Base-by-base conservation (phyloP, 352 stramenopile species). In the Phytopythium boreale region DNA sequence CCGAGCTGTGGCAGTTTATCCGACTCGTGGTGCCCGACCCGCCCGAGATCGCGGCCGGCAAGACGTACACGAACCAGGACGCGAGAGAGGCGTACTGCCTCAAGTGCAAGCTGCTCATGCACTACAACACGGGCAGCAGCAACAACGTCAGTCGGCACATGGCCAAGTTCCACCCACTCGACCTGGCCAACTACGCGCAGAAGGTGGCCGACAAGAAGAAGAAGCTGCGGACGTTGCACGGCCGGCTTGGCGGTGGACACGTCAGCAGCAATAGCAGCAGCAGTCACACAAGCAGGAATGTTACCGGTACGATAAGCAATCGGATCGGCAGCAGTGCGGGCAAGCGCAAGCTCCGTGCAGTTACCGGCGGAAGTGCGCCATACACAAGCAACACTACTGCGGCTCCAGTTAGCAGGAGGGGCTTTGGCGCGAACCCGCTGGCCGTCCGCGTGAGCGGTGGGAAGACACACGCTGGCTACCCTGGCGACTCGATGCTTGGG, bases 91-190 rank as follows among this genome's bases (percentile, higher is more conserved):
- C 76, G 43, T 84, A 80, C 50, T 84, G 76, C 46, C 69, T 84
- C 29, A 84, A 84, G 56, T 84, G 76, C 68, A 81, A 84, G 63
- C 76, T 72, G 20, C 70, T 77, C 41, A 84, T 84, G 76, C 76
- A 81, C 59, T 84, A 84, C 59, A 81, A 84, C 52, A 84, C 76
- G 5, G 72, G 73, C 46, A 84, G 73, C 57, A 81, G 73, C 73
- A 84, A 84, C 51, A 84, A 84, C 59, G 76, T 84, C 24, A 84
- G 76, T 55, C 72, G 76, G 4, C 76, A 84, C 63, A 84, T 84
- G 76, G 68, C 73, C 62, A 84, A 84, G 64, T 84, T 80, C 52
- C 76, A 84, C 47, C 65, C 68, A 6, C 52, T 63, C 0, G 76
- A 84, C 49, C 61, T 84, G 58, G 64, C 70, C 12, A 79, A 58